Conservation (phyloP, 2,329 filamentous ascomycete species). For the Nemania serpens region DNA sequence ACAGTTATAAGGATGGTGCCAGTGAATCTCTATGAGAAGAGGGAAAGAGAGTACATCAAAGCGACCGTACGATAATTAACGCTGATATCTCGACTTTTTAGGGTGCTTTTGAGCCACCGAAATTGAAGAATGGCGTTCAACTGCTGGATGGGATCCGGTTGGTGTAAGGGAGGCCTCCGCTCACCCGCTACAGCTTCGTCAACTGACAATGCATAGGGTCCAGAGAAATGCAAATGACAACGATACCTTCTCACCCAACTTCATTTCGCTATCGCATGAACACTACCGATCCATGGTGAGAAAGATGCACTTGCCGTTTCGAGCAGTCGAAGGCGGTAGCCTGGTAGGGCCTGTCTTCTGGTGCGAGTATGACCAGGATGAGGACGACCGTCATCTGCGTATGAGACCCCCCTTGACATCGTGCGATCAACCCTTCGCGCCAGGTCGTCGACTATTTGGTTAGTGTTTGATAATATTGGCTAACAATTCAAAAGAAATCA, state of each 20-base stretch:
- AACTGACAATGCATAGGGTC: constrained; percentile 46
- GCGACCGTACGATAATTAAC: neutral
- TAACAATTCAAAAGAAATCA: constrained; percentile 52
- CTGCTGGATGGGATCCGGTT: constrained; percentile 58
- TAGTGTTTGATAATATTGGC: neutral
- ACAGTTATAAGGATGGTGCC: neutral
- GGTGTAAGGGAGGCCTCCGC: constrained; percentile 50
- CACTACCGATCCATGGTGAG: constrained; percentile 62
- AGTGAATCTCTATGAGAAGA: neutral
- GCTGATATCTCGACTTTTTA: constrained; percentile 34
- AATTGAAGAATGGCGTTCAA: constrained; percentile 48
- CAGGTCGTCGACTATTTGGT: neutral
- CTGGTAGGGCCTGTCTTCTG: constrained; percentile 69
- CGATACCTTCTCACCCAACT: constrained; percentile 61
- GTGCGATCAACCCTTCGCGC: no score
- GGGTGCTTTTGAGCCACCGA: constrained; percentile 58
- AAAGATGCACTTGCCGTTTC: constrained; percentile 57
- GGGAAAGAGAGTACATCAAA: neutral
- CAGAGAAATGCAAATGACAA: constrained; percentile 60
- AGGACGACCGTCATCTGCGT: constrained; percentile 62
- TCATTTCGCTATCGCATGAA: constrained; percentile 57
- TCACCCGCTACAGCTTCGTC: constrained; percentile 3
- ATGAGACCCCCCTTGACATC: constrained; percentile 36
- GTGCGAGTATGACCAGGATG: constrained; percentile 60
- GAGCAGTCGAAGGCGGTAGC: constrained; percentile 62